Evolutionary conservation across 2,329 filamentous ascomycete species (phyloP).

Genomic region (Epichloe sibirici): DNA sequence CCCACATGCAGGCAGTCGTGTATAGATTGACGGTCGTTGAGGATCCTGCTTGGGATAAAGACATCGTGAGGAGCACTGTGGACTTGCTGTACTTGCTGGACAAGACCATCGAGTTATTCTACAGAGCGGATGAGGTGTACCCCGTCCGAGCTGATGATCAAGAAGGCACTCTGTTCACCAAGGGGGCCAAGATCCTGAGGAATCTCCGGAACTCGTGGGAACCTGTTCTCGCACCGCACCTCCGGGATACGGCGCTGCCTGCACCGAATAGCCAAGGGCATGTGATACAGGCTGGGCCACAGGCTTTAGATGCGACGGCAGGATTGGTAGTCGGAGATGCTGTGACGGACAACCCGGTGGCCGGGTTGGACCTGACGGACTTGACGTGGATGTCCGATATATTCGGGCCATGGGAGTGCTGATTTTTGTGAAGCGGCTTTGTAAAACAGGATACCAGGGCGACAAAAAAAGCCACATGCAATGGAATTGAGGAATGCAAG

Average conservation of each 20-base stretch:
- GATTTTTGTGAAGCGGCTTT: neutral
- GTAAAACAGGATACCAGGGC: neutral
- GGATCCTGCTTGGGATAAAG: conserved; percentile 29
- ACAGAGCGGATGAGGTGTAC: conserved; percentile 15
- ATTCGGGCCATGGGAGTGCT: conserved; percentile 26
- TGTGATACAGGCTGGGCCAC: neutral
- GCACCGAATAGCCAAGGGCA: neutral
- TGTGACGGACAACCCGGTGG: conserved; percentile 9
- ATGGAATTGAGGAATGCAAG: neutral
- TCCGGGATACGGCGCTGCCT: conserved; percentile 7
- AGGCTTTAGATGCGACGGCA: conserved; percentile 1
- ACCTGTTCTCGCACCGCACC: conserved; percentile 18
- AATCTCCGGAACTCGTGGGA: conserved; percentile 24
- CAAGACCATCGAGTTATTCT: conserved; percentile 21
- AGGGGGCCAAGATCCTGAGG: conserved; percentile 23
- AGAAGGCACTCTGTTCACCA: conserved; percentile 20
- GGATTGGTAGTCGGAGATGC: conserved; percentile 10
- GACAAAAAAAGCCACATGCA: neutral
- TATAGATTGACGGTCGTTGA: conserved; percentile 28
- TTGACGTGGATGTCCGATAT: conserved; percentile 26
- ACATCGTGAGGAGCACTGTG: conserved; percentile 21
- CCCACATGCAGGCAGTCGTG: conserved; percentile 24
- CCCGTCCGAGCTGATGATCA: conserved; percentile 15
- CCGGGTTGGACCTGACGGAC: conserved; percentile 21
- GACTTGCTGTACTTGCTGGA: conserved; percentile 25